Evolutionary conservation across 108 stramenopile species (phyloP).

Genomic region (Pseudonitzschia delicatissima): DNA sequence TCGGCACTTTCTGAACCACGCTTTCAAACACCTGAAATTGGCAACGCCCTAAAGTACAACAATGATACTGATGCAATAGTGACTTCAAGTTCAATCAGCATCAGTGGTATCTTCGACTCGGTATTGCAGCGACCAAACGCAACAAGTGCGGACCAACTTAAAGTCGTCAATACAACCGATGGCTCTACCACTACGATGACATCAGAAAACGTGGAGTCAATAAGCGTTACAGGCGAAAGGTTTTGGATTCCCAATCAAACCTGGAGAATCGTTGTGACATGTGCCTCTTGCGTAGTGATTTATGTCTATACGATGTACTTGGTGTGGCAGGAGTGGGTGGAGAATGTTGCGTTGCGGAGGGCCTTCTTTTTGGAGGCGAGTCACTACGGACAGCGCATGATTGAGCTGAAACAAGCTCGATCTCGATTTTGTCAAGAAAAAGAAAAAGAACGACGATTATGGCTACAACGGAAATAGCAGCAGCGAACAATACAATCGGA

Average conservation of each 20-base stretch:
- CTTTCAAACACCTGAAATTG: too few relatives aligned
- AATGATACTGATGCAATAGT: too few relatives aligned
- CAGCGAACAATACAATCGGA: not conserved
- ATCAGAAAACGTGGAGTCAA: too few relatives aligned
- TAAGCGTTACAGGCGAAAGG: not conserved
- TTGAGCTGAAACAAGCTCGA: constrained; percentile 44
- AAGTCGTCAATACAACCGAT: too few relatives aligned
- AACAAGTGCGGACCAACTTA: too few relatives aligned
- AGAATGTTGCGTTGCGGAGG: constrained; percentile 56
- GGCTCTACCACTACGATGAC: too few relatives aligned
- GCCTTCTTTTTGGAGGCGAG: constrained; percentile 71
- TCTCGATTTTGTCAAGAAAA: constrained; percentile 15
- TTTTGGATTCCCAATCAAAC: not conserved
- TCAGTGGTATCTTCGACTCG: too few relatives aligned
- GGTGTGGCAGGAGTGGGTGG: constrained; percentile 34
- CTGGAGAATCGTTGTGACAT: not conserved
- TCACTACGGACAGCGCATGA: constrained; percentile 50
- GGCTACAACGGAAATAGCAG: not conserved
- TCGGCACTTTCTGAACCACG: too few relatives aligned
- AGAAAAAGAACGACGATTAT: constrained; percentile 24
- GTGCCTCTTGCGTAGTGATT: not conserved
- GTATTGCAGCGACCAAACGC: too few relatives aligned
- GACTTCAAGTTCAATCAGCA: too few relatives aligned
- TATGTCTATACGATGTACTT: not conserved
- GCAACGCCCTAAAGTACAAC: too few relatives aligned